These are phyloP conservation scores for Sporothrix inflata DNA, from an alignment of 2,329 filamentous ascomycete genomes.

Conservation along the genomic window DNA sequence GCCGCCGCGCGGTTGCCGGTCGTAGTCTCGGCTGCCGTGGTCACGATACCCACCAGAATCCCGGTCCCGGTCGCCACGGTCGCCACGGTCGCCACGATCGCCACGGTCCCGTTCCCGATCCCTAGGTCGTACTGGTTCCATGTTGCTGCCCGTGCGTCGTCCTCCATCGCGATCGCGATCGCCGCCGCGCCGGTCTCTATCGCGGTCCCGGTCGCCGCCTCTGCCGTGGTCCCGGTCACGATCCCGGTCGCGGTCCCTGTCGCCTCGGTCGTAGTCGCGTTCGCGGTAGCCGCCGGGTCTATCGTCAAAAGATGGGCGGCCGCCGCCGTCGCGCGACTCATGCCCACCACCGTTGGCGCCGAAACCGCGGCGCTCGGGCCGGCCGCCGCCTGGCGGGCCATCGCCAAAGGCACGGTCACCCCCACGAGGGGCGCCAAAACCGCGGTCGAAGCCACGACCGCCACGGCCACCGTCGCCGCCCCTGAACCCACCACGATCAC, in stretches of 20 bases:
- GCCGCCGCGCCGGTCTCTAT: slow-evolving; percentile 37
- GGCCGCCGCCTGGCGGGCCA: slow-evolving; percentile 63
- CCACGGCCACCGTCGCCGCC: slow-evolving; percentile 35
- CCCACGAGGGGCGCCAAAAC: slow-evolving; percentile 51
- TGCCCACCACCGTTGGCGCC: slow-evolving; percentile 51
- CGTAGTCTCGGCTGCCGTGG: slow-evolving; percentile 50
- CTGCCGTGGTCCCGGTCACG: slow-evolving; percentile 38
- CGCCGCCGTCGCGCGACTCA: slow-evolving; percentile 51
- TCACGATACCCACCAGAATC: slow-evolving; percentile 35
- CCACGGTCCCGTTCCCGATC: slow-evolving; percentile 31
- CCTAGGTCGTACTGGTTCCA: slow-evolving; percentile 36
- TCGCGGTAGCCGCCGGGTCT: slow-evolving; percentile 56
- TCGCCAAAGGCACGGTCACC: slow-evolving; percentile 50
- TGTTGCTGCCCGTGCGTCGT: slow-evolving; percentile 41
- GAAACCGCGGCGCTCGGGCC: slow-evolving; percentile 51
- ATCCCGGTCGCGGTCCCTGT: slow-evolving; percentile 51
- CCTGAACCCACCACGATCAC: slow-evolving; percentile 39
- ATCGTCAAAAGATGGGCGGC: slow-evolving; percentile 49
- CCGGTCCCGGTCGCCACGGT: slow-evolving; percentile 40
- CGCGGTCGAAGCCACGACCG: slow-evolving; percentile 42
- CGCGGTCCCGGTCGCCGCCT: slow-evolving; percentile 47
- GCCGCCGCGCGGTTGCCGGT: slow-evolving; percentile 52
- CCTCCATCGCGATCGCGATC: slow-evolving; percentile 40
- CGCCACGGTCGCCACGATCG: slow-evolving; percentile 41
- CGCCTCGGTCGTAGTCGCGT: slow-evolving; percentile 38